Evolutionary conservation across 768 basidiomycete genomes (phyloP).

Genomic region (Amanita polypyramis): DNA sequence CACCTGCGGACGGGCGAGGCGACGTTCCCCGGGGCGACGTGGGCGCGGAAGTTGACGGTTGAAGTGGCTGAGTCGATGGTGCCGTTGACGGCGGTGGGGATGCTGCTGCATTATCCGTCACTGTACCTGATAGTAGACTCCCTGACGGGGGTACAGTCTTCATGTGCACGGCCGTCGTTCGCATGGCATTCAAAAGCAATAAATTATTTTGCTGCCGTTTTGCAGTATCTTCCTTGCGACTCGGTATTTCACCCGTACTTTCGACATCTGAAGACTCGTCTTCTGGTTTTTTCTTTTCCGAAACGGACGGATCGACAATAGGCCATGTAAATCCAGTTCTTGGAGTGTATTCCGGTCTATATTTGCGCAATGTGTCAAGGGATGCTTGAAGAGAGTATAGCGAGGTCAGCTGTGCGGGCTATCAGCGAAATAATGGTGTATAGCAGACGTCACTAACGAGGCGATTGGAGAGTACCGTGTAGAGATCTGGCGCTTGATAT

Average conservation of each 20-base stretch:
- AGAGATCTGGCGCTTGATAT: conserved; percentile 80
- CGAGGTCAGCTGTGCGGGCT: conserved; percentile 45
- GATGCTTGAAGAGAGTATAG: conserved; percentile 67
- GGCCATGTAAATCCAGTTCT: conserved; percentile 83
- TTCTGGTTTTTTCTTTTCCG: conserved; percentile 30
- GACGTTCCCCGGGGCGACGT: conserved; percentile 19
- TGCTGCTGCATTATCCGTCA: background rate
- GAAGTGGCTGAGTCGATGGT: conserved; percentile 21
- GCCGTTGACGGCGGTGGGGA: conserved; percentile 23
- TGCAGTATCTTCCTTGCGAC: conserved; percentile 29
- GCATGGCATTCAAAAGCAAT: conserved; percentile 71
- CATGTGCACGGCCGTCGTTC: conserved; percentile 51
- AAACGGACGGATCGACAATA: conserved; percentile 45
- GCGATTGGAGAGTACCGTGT: conserved; percentile 76
- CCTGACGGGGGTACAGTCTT: conserved; percentile 33
- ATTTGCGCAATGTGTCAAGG: conserved; percentile 58
- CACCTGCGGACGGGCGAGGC: background rate
- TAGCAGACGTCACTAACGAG: conserved; percentile 36
- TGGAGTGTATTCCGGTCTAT: conserved; percentile 77
- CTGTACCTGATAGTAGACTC: conserved; percentile 13
- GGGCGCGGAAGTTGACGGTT: conserved; percentile 32
- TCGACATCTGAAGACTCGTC: conserved; percentile 17
- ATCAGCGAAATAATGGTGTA: conserved; percentile 6
- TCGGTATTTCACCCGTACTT: conserved; percentile 16
- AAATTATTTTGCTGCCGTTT: conserved; percentile 47